phyloP scores from a whole-genome alignment of 805 yeast species.

The Lachancea cidri region DNA sequence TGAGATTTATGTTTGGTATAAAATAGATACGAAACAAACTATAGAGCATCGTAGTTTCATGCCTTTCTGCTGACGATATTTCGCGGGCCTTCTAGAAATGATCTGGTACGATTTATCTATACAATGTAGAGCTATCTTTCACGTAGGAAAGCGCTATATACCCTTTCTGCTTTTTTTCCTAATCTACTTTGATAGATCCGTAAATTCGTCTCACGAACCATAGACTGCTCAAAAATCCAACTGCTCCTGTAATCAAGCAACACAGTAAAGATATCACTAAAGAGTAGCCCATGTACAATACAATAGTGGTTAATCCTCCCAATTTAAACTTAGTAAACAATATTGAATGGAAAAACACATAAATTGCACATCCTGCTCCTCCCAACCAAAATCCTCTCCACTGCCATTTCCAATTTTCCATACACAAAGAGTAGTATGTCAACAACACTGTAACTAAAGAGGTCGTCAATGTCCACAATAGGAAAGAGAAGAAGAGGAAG shows the following conservation, averaged over 20 bases:
- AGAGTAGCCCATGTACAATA: constrained; percentile 81
- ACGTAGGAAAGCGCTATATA: neutral
- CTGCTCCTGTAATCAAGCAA: constrained; percentile 80
- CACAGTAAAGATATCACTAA: constrained; percentile 60
- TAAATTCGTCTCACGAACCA: constrained; percentile 75
- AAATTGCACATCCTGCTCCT: constrained; percentile 82
- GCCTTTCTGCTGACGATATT: no score
- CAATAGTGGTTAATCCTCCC: constrained; percentile 69
- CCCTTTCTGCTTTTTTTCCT: constrained; percentile 4
- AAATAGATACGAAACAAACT: no score
- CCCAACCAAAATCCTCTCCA: constrained; percentile 93
- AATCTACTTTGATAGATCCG: constrained; percentile 82
- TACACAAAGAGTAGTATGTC: constrained; percentile 76
- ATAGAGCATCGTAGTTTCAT: no score
- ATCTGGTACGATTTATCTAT: neutral
- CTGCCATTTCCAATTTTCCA: constrained; percentile 96
- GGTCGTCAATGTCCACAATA: constrained; percentile 78
- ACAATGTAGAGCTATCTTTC: neutral
- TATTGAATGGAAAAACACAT: constrained; percentile 79
- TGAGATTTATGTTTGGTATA: no score
- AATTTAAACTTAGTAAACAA: constrained; percentile 64
- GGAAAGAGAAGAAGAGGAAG: constrained; percentile 80
- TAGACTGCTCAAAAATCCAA: constrained; percentile 75
- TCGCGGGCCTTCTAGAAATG: no score
- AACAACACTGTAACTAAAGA: constrained; percentile 73